Evolutionary conservation across 805 yeast genomes (phyloP), one percentile per base, ranked within the genome.

Genomic region (Ogataea sp.): DNA sequence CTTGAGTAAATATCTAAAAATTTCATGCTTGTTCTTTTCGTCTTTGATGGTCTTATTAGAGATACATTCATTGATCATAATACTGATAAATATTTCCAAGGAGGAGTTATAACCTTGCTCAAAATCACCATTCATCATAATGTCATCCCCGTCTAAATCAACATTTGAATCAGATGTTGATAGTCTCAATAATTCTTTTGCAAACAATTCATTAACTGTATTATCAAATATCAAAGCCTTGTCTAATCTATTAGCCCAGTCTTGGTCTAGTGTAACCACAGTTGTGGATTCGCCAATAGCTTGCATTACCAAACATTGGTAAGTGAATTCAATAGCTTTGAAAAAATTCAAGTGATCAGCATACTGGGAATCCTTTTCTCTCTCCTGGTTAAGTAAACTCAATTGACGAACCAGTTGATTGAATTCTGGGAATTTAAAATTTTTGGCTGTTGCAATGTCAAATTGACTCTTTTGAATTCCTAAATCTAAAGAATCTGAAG

Each of bases 191-290:
- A 58, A 32, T n/a, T 51, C 49, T 3, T 37, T 34, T 13, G 53
- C 45, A 1, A 63, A 43, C 1, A 55, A 48, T 0, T 34, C 14
- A n/a, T 65, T 63, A 1, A 83, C 84, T 2, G 49, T 52, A 0
- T 66, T 66, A 51, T 87, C 94, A 32, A 71, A 60, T 31, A 75
- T 81, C 10, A 84, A 38, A 0, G 90, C 84, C 42, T 76, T 83
- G 9, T 81, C 86, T 20, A 84, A 49, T 50, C 90, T 68, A 0
- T 73, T 60, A 3, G 66, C 62, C 95, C 95, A 87, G 38, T 82
- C 80, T 44, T 80, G 82, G 53, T 87, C 95, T 18, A 70, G 61
- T 0, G 73, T 74, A 35, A 85, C 56, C 2, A 80, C 78, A 0
- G 88, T 78, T 0, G 88, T 78, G 0, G 58, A 46, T 0, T 65